phyloP scores from a whole-genome alignment of 352 stramenopile species.

The Phytophthora crassamura region DNA sequence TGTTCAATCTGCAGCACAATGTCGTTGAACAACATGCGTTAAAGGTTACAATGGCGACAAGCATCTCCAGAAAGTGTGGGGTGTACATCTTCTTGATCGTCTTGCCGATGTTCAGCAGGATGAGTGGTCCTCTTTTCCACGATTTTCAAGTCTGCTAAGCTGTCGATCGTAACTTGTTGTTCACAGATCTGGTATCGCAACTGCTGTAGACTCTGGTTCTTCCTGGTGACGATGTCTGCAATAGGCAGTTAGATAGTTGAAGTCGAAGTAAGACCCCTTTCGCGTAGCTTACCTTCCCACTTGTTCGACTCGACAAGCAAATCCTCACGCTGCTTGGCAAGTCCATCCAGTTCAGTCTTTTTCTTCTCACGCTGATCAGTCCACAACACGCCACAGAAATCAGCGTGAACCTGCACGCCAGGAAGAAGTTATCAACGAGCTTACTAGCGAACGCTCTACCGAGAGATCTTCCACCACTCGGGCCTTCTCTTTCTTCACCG shows the following conservation, averaged over 20 bases:
- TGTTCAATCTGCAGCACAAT: no score
- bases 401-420: not conserved
- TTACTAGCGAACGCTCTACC: slow-evolving; percentile 47
- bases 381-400: not conserved
- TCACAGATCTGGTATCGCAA: slow-evolving; percentile 61
- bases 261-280: not conserved
- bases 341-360: slow-evolving; percentile 17
- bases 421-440: not conserved
- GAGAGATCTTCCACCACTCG: slow-evolving; percentile 44
- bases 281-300: slow-evolving; percentile 37
- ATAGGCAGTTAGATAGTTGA: slow-evolving; percentile 9
- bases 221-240: slow-evolving; percentile 46
- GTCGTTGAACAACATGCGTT: not conserved
- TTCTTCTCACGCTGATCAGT: slow-evolving; percentile 28
- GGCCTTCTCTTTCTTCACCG: slow-evolving; percentile 58
- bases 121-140: slow-evolving; percentile 18
- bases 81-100: slow-evolving; percentile 47
- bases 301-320: slow-evolving; percentile 24
- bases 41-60: no score
- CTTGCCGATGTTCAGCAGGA: slow-evolving; percentile 17
- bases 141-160: slow-evolving; percentile 53
- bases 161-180: slow-evolving; percentile 67
- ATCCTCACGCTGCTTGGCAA: slow-evolving; percentile 34
- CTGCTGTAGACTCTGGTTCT: slow-evolving; percentile 50
- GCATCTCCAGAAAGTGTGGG: no score